phyloP scores from a whole-genome alignment of 2,329 filamentous ascomycete species.

The Elsinoe batatas region DNA sequence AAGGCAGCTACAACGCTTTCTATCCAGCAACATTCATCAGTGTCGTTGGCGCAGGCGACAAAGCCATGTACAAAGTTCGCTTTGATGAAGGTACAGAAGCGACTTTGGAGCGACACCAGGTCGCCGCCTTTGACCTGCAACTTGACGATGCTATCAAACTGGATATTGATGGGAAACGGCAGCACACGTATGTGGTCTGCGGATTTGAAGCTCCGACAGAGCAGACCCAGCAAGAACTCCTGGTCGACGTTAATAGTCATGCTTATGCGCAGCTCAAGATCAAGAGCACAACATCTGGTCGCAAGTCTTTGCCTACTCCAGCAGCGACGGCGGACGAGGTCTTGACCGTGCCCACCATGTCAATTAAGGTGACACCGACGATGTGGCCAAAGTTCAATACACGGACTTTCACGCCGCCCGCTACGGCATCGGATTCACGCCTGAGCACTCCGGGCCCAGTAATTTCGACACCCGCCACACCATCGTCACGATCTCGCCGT shows the following conservation, averaged over 20 bases:
- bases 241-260: constrained; percentile 35
- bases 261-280: constrained; percentile 31
- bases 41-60: constrained; percentile 24
- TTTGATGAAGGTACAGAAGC: constrained; percentile 39
- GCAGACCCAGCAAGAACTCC: constrained; percentile 19
- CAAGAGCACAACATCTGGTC: constrained; percentile 22
- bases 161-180: constrained; percentile 35
- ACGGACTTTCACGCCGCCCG: constrained; percentile 26
- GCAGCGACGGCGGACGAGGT: constrained; percentile 20
- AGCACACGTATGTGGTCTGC: constrained; percentile 34
- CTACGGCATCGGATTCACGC: constrained; percentile 6
- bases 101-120: constrained; percentile 31
- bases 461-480: constrained; percentile 36
- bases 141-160: constrained; percentile 39
- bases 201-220: constrained; percentile 31
- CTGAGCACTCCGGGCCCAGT: constrained; percentile 19
- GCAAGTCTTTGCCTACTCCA: background rate
- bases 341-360: constrained; percentile 31
- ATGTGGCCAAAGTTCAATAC: constrained; percentile 35
- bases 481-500: constrained; percentile 41
- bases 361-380: constrained; percentile 35
- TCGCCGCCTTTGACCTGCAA: constrained; percentile 35
- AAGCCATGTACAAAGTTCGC: constrained; percentile 37
- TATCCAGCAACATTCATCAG: constrained; percentile 50
- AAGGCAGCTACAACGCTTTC: constrained; percentile 40